Evolutionary conservation across 202 grass and related monocot species (phyloP), one percentile per base, ranked within the genome.

Genomic region (Eragrostis tef): DNA sequence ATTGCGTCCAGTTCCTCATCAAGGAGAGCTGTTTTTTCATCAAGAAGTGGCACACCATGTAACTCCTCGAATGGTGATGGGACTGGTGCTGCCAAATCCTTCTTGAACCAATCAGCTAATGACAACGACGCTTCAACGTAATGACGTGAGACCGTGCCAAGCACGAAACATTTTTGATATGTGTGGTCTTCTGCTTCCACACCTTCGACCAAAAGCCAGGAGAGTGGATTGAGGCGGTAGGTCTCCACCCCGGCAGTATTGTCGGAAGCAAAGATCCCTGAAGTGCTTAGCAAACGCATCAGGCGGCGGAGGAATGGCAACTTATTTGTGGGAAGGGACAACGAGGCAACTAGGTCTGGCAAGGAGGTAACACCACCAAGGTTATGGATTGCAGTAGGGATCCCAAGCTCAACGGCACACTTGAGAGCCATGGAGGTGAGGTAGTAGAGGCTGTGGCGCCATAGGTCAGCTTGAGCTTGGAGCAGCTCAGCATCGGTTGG

Each of bases 401-500:
- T 26, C 26, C 68, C 48, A 9, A 85, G 67, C 75, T 86, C 46
- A 9, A 86, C 19, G 41, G 25, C 77, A 11, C 84, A 86, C 48
- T 47, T 51, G 24, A 86, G 26, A 0, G 24, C 19, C 77, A 80
- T 67, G 25, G 84, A 67, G 8, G 48, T 59, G 69, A 86, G 20
- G 69, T 74, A 86, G 69, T n/a, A 80, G 48, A 86, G 68, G 25
- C 84, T 59, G 69, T 86, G 70, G 49, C 61, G 84, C 60, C 49
- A 86, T 0, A 86, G 76, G 48, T 86, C 76, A 3, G 69, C 69
- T 6, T 86, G 76, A 3, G 59, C 69, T 25, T 67, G 77, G 48
- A 86, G 14, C 2, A 86, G 77, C 70, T 80, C 77, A 5, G 25
- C 69, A 3, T 86, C 60, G 4, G 60, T 79, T 21, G 76, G 54